Percentiles rank a stretch among this genome's conserved stretches.
phyloP scores from a whole-genome alignment of 306 rosid species.

The Sicyos edulis region DNA sequence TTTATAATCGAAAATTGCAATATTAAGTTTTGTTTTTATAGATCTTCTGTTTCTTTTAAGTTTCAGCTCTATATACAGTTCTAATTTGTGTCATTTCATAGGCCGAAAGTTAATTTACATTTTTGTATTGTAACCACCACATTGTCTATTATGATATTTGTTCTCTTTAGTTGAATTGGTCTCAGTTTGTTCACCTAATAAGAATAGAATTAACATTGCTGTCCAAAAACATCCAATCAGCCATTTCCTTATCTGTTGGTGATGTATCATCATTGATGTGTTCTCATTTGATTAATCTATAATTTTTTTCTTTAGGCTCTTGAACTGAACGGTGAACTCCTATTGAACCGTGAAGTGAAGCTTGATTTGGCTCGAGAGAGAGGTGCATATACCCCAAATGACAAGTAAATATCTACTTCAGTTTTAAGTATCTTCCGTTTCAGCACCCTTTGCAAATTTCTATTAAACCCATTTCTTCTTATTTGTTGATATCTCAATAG shows the following conservation, averaged over 20 bases:
- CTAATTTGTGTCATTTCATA: too few relatives aligned
- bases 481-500: constrained; percentile 18
- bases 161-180: not conserved
- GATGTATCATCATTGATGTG: not conserved
- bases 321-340: constrained; percentile 39
- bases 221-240: not conserved
- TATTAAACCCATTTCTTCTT: not conserved
- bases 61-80: not conserved
- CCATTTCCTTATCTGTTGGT: not conserved
- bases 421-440: not conserved
- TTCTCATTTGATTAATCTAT: not conserved
- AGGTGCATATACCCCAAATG: constrained; percentile 57
- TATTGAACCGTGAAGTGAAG: constrained; percentile 39
- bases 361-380: constrained; percentile 70
- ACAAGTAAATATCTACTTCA: constrained; percentile 29
- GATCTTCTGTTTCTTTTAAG: not conserved
- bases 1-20: too few relatives aligned
- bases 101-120: too few relatives aligned
- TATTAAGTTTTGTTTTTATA: too few relatives aligned
- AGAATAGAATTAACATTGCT: not conserved
- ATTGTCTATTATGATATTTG: not conserved
- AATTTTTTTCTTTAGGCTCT: constrained; percentile 42
- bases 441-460: not conserved
- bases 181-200: not conserved
- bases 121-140: not conserved